Conservation (phyloP, 768 basidiomycete species). For the Boletus reticulatus region DNA sequence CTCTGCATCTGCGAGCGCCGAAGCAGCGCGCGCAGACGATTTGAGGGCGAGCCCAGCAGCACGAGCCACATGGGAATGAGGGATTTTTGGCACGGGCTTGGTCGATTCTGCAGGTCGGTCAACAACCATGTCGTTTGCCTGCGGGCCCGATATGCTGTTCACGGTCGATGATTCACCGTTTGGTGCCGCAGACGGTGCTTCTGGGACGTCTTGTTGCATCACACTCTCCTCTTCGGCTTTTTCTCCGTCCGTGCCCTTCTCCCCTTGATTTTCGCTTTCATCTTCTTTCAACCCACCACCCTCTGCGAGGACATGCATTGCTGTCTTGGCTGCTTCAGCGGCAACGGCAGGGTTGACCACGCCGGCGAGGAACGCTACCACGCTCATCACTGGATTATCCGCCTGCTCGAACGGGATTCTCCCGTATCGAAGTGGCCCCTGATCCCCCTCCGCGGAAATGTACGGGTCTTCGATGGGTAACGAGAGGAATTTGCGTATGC, state of each 20-base stretch:
- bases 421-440: constrained; percentile 73
- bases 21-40: constrained; percentile 84
- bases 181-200: constrained; percentile 1
- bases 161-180: constrained; percentile 18
- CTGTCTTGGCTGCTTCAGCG: constrained; percentile 90
- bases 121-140: constrained; percentile 45
- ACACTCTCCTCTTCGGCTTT: constrained; percentile 44
- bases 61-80: constrained; percentile 74
- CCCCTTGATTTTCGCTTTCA: constrained; percentile 23
- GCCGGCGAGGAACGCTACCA: constrained; percentile 94
- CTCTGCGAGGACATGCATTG: constrained; percentile 76
- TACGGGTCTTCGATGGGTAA: constrained; percentile 97
- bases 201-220: constrained; percentile 33
- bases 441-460: constrained; percentile 69
- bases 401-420: constrained; percentile 89
- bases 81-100: constrained; percentile 39
- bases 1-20: constrained; percentile 76
- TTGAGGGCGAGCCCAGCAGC: constrained; percentile 87
- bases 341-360: constrained; percentile 90
- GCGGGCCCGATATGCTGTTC: constrained; percentile 13
- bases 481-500: constrained; percentile 92
- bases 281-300: constrained; percentile 45
- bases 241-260: constrained; percentile 29
- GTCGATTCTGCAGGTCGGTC: constrained; percentile 35
- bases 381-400: constrained; percentile 98